Base-by-base conservation (phyloP, 2,329 filamentous ascomycete genomes). In the Microcyclosporella mali region DNA sequence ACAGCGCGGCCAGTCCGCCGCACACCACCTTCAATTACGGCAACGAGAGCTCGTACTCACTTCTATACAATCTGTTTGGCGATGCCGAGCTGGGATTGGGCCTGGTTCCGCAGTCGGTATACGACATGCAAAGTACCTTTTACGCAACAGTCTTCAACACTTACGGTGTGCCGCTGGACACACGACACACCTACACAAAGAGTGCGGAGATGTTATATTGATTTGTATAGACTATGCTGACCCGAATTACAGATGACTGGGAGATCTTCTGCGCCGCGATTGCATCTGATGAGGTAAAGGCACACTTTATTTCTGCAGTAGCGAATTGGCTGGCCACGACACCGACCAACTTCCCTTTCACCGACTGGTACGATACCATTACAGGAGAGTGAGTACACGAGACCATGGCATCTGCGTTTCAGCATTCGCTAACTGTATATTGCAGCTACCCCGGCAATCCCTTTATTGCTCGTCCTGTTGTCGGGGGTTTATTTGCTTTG, bases 61-160 rank as follows among this genome's bases (percentile, higher is more conserved):
- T 78, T 3, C 63, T 78, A 10, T 78, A 78, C 61, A 78, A 78
- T 38, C 63, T 77, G 4, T 78, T 68, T 57, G 66, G 67, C 25
- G 74, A 78, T 53, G 55, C 58, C 1, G 65, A 74, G 40, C 59
- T 78, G 18, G 59, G 62, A 6, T 58, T 74, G 12, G 54, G 66
- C 19, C 59, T 78, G 21, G 70, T 78, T 3, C 74, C 75, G 0
- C 59, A 72, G 31, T 64, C 59, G 11, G 65, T 78, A 32, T 78
- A 77, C 59, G 65, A 72, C 40, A 72, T 72, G 60, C 74, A 78
- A 56, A 71, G 66, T 38, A 50, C 52, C n/a, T 78, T 75, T 56
- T 78, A 78, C 58, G 71, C 70, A 4, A 74, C 71, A 0, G 62
- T 75, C 17, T 64, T 65, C 21, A 55, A 68, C 27, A 56, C 53